These are phyloP conservation scores for Megacollybia marginata DNA, from an alignment of 768 basidiomycete species.

Conservation along the genomic window DNA sequence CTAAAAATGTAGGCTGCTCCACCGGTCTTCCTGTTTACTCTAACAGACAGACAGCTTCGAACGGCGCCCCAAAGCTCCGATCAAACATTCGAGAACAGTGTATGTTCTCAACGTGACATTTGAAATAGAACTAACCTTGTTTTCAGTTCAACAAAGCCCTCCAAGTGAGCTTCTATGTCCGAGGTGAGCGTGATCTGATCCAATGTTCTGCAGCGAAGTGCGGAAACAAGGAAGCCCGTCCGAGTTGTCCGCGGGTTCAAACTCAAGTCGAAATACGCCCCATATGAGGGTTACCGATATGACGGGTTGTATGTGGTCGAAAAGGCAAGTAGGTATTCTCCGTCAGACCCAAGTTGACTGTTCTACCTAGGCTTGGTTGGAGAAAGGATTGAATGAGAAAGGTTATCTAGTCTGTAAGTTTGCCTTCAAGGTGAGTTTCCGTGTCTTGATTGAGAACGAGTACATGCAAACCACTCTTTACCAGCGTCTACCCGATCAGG, in stretches of 20 bases:
- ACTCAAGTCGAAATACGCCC: constrained; percentile 63
- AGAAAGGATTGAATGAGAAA: constrained; percentile 56
- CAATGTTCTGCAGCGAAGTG: constrained; percentile 45
- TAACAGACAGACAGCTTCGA: constrained; percentile 48
- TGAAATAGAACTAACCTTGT: neutral
- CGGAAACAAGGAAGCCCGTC: constrained; percentile 75
- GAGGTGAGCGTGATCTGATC: no score
- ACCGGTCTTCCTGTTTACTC: neutral
- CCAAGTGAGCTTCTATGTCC: constrained; percentile 29
- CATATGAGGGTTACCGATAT: constrained; percentile 83
- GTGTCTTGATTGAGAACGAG: neutral
- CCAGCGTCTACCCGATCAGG: constrained; percentile 51
- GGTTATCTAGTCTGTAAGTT: constrained; percentile 83
- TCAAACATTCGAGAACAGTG: constrained; percentile 69
- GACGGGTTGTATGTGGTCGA: constrained; percentile 83
- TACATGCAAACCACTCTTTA: neutral
- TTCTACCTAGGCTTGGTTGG: constrained; percentile 58
- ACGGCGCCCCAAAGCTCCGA: constrained; percentile 84
- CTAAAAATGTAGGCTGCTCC: constrained; percentile 66
- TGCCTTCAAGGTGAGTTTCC: constrained; percentile 59
- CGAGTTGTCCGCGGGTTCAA: constrained; percentile 87
- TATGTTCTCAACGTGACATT: constrained; percentile 13
- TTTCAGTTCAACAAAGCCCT: constrained; percentile 60
- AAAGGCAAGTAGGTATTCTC: constrained; percentile 35
- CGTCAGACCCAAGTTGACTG: neutral